These are phyloP conservation scores for Venturia pyrina DNA, from an alignment of 2,329 filamentous ascomycete species.

Conservation along the genomic window DNA sequence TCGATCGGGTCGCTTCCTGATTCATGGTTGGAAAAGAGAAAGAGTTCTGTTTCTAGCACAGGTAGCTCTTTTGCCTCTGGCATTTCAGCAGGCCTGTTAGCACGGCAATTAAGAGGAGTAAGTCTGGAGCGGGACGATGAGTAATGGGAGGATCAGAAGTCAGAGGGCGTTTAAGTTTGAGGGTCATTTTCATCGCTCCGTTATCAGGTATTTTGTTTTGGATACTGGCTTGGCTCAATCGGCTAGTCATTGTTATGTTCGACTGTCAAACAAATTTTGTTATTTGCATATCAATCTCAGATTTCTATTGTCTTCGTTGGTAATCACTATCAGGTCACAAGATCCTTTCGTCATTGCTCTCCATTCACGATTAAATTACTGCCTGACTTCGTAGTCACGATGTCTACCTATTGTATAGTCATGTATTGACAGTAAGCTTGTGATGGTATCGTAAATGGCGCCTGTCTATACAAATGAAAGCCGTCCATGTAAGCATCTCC, in stretches of 20 bases:
- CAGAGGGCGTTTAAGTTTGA: not conserved
- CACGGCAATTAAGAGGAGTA: slow-evolving; percentile 5
- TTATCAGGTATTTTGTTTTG: not conserved
- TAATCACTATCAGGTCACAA: not conserved
- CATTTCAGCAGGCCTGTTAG: slow-evolving; percentile 4
- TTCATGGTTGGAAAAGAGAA: not conserved
- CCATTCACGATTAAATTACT: not conserved
- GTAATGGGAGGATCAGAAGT: not conserved
- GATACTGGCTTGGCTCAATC: not conserved
- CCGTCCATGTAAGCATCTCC: not conserved
- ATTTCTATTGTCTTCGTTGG: not conserved
- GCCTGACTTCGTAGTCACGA: not conserved
- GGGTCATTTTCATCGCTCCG: not conserved
- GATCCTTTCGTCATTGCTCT: not conserved
- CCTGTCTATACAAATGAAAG: not conserved
- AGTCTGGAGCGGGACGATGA: slow-evolving; percentile 8
- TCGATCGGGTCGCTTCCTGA: not conserved
- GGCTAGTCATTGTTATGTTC: not conserved
- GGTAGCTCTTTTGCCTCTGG: not conserved
- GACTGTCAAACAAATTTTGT: not conserved
- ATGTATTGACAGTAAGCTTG: not conserved
- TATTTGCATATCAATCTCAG: not conserved
- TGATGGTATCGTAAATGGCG: not conserved
- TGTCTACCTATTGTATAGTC: not conserved
- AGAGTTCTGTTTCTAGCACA: slow-evolving; percentile 4